Conservation (phyloP, 768 basidiomycete genomes). For the Cystofilobasidium ferigula region DNA sequence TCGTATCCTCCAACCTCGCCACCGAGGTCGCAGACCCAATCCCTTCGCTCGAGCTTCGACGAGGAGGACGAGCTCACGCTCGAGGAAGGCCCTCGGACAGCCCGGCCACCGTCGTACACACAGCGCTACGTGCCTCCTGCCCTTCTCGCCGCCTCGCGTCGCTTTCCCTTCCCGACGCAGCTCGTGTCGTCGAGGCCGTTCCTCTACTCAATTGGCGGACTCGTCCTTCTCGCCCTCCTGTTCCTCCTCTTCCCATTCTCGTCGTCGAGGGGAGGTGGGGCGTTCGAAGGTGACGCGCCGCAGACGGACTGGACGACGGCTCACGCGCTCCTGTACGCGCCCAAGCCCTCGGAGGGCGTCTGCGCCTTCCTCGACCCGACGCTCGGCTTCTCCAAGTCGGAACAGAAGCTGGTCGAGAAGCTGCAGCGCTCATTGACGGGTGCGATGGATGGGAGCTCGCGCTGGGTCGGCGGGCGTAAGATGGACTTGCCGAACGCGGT, state of each 20-base stretch:
- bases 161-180: background rate
- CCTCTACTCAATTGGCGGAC: background rate
- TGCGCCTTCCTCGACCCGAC: conserved; percentile 20
- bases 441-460: background rate
- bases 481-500: background rate
- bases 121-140: background rate
- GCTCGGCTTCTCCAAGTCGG: conserved; percentile 3
- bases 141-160: background rate
- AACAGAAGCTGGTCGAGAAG: background rate
- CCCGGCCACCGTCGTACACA: background rate
- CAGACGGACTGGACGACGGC: background rate
- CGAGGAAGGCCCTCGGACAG: background rate
- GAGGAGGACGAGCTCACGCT: background rate
- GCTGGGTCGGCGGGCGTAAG: background rate
- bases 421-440: background rate
- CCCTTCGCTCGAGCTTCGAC: background rate
- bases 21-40: background rate
- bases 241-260: background rate
- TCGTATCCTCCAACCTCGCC: background rate
- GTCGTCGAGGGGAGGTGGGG: background rate
- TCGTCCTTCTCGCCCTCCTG: background rate
- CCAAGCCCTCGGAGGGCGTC: background rate
- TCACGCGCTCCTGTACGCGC: conserved; percentile 3
- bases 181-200: background rate
- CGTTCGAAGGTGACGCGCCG: background rate